phyloP scores from a whole-genome alignment of 805 yeast species.

The Tetrapisispora fleetii region DNA sequence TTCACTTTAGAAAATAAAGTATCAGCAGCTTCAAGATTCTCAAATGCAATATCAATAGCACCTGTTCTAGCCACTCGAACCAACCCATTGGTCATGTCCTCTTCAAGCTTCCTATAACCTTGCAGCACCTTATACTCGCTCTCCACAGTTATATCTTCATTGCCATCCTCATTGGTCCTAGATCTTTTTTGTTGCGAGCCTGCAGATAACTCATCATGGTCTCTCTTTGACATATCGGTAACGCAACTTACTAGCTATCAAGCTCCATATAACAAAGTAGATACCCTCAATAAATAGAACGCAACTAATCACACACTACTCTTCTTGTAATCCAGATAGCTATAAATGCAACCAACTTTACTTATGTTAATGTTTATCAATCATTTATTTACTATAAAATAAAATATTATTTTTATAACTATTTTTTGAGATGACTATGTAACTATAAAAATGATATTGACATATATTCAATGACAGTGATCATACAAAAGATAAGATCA shows the following conservation, averaged over 20 bases:
- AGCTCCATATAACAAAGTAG: background rate
- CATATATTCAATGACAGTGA: too few relatives aligned
- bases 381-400: too few relatives aligned
- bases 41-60: conserved; percentile 41
- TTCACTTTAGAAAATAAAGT: conserved; percentile 36
- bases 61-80: conserved; percentile 48
- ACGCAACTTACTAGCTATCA: background rate
- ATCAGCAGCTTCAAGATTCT: conserved; percentile 39
- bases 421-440: too few relatives aligned
- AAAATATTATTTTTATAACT: too few relatives aligned
- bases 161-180: conserved; percentile 1
- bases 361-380: too few relatives aligned
- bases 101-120: conserved; percentile 25
- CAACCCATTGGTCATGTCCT: conserved; percentile 30
- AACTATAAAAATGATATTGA: too few relatives aligned
- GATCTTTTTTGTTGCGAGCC: background rate
- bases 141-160: background rate
- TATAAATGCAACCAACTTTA: too few relatives aligned
- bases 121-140: conserved; percentile 26
- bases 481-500: too few relatives aligned
- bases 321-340: too few relatives aligned
- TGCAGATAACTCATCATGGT: background rate
- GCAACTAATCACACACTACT: too few relatives aligned
- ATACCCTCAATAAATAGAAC: too few relatives aligned
- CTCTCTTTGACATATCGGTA: background rate